phyloP scores from a whole-genome alignment of 345 rosid species.

The Eucalyptus viminalis region DNA sequence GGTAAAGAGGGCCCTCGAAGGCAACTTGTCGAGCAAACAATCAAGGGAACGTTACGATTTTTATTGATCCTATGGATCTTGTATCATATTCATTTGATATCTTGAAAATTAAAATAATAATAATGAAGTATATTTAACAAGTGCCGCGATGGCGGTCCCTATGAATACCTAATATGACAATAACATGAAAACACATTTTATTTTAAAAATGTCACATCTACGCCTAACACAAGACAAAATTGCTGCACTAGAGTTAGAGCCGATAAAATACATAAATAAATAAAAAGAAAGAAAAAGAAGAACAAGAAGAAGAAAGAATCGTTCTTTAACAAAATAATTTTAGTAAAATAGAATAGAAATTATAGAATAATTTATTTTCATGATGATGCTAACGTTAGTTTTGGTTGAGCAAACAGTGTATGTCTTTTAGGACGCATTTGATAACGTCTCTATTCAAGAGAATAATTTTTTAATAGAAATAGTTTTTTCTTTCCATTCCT shows the following conservation, averaged over 20 bases:
- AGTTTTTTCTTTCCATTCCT: too few relatives aligned
- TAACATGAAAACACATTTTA: neutral
- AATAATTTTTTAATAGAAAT: too few relatives aligned
- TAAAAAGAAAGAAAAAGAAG: too few relatives aligned
- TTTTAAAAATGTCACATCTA: neutral
- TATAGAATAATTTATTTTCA: neutral
- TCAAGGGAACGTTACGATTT: neutral
- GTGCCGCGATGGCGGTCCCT: rapidly evolving
- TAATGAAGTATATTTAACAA: neutral
- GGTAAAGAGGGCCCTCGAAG: neutral
- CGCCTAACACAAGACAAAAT: too few relatives aligned
- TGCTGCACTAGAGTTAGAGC: too few relatives aligned
- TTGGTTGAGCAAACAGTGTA: neutral
- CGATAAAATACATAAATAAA: too few relatives aligned
- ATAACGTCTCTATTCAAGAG: too few relatives aligned
- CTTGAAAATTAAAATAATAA: neutral
- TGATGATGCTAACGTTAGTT: neutral
- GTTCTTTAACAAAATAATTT: neutral
- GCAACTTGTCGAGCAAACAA: neutral
- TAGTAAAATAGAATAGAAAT: neutral
- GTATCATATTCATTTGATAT: neutral
- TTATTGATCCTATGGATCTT: neutral
- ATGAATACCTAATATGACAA: neutral
- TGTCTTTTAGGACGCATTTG: neutral
- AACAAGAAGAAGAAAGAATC: too few relatives aligned